Evolutionary conservation across 148 eudicot species (phyloP).

Genomic region (Dysphania ambrosioides): DNA sequence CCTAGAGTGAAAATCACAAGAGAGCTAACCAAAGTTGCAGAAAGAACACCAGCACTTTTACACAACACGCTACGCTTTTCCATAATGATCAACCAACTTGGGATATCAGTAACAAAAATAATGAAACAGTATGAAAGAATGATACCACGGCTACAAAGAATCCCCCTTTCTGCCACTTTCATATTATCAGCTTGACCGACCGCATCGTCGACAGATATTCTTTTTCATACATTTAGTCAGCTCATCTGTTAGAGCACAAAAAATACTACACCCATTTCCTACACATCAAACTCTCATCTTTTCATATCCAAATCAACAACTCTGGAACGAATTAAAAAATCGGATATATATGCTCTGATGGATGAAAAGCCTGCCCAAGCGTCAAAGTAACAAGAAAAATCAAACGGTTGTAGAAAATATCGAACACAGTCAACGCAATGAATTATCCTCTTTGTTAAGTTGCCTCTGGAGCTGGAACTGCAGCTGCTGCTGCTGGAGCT

Average conservation of each 20-base stretch:
- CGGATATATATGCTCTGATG: constrained; percentile 13
- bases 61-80: too few species aligned
- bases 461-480: constrained; percentile 14
- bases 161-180: background rate
- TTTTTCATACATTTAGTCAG: background rate
- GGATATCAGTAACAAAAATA: background rate
- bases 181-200: background rate
- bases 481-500: constrained; percentile 35
- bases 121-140: background rate
- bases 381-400: constrained; percentile 8
- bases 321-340: constrained; percentile 27
- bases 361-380: constrained; percentile 15
- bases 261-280: background rate
- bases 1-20: too few species aligned
- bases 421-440: constrained; percentile 10
- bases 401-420: constrained; percentile 1
- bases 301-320: constrained; percentile 28
- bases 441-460: background rate
- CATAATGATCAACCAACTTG: too few species aligned
- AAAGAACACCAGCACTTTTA: too few species aligned
- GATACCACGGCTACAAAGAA: background rate
- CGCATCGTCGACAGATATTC: background rate
- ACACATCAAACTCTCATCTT: background rate
- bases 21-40: too few species aligned
- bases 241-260: background rate